Base-by-base conservation (phyloP, 2,329 filamentous ascomycete genomes). In the Penicillium sp. region DNA sequence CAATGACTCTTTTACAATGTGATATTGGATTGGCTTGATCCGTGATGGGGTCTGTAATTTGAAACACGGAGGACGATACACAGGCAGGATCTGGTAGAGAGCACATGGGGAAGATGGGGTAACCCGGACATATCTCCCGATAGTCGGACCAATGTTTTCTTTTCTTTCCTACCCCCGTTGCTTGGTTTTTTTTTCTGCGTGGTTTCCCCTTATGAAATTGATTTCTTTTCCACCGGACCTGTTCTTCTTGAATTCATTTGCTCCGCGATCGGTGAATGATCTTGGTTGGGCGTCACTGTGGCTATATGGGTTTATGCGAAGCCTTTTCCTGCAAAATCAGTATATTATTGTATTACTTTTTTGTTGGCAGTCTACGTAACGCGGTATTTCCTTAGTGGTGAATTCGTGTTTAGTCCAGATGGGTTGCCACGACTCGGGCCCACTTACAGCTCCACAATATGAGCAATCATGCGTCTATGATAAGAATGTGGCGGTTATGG, bases 1-100 rank as follows among this genome's bases (percentile, higher is more conserved):
- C 66, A 65, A 71, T 67, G 69, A 72, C 63, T 68, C 69, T 69
- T 70, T 69, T 72, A 66, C 67, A 65, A 73, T 69, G 65, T 67
- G 69, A 73, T 70, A 70, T 67, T 72, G 66, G 66, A 71, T 71
- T 68, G 67, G 67, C 65, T 68, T 67, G 65, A 67, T 68, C 63
- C 72, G 69, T 67, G 65, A 67, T 67, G 66, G 62, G 67, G 67
- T 71, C 67, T 69, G 62, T 69, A 68, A 65, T 69, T 69, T 66
- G 65, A 69, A 63, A 63, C 61, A 65, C 66, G 67, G 65, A 68
- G 67, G 64, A 68, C 64, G 66, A 69, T 69, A 67, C 64, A 68
- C 66, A 67, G 69, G 61, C 64, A 63, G 66, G 64, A 69, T 66
- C 57, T 67, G 67, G 64, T 65, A 64, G 59, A 62, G 62, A 61